Evolutionary conservation across 2,329 filamentous ascomycete genomes (phyloP).

Genomic region (Pseudogymnoascus sp.): DNA sequence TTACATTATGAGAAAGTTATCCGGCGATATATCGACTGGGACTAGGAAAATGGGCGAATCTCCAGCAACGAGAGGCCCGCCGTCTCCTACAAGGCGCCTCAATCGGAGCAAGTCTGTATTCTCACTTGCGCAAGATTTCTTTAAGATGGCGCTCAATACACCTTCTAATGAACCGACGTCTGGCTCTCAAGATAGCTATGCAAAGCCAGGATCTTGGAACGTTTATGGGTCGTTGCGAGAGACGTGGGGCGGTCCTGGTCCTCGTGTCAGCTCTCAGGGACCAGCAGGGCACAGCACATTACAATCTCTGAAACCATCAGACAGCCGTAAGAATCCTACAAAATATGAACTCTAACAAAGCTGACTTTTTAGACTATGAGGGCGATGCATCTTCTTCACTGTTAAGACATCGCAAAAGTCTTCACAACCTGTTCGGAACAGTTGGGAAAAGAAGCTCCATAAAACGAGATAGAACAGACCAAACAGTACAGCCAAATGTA

Average conservation of each 20-base stretch:
- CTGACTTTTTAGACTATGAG: not conserved
- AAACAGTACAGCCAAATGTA: conserved; percentile 2
- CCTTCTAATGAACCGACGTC: not conserved
- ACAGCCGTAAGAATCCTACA: not conserved
- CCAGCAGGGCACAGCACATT: not conserved
- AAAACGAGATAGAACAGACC: conserved; percentile 15
- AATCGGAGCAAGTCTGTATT: conserved; percentile 10
- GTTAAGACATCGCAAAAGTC: conserved; percentile 20
- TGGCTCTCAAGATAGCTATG: not conserved
- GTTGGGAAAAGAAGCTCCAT: conserved; percentile 17
- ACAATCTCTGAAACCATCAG: not conserved
- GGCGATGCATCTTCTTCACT: not conserved
- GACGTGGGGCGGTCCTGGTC: not conserved
- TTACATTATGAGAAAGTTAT: not conserved
- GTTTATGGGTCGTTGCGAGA: not conserved
- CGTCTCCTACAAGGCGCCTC: not conserved
- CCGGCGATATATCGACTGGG: not conserved
- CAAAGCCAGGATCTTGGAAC: not conserved
- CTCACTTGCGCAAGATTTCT: conserved; percentile 11
- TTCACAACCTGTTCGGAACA: conserved; percentile 21
- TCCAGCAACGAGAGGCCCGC: not conserved
- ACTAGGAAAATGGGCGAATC: not conserved
- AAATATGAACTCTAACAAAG: not conserved
- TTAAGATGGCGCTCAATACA: not conserved
- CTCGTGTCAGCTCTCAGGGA: not conserved